Percentiles rank a stretch among this genome's conserved stretches.
phyloP scores from a whole-genome alignment of 176 grass and related monocot genomes.

The Oryza meyeriana region DNA sequence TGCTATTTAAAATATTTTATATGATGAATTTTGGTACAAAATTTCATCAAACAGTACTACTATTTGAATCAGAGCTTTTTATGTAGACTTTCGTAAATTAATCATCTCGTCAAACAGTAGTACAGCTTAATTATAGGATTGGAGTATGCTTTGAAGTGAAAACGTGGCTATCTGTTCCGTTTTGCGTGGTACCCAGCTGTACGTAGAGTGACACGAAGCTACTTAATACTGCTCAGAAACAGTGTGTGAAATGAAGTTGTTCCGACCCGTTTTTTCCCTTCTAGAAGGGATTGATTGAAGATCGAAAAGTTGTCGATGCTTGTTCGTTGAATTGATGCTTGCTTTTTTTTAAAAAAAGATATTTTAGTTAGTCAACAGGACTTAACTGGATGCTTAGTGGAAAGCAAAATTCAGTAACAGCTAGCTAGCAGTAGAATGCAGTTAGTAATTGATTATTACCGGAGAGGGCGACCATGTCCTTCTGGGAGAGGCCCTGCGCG shows the following conservation, averaged over 20 bases:
- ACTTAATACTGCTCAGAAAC: not conserved
- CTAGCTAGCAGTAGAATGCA: too few species aligned
- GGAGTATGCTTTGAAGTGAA: not conserved
- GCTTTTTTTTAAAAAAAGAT: not conserved
- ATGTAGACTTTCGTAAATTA: not conserved
- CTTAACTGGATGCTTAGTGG: not conserved
- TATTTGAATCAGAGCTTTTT: not conserved
- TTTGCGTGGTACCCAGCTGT: not conserved
- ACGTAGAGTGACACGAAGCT: not conserved
- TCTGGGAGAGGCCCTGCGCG: constrained; percentile 48
- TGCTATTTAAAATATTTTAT: too few species aligned
- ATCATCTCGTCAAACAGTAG: not conserved
- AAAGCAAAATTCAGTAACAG: not conserved
- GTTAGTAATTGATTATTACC: constrained; percentile 25
- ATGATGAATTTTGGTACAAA: too few species aligned
- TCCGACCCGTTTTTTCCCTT: not conserved
- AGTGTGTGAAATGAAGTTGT: not conserved
- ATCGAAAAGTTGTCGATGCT: not conserved
- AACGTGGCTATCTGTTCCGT: constrained; percentile 1
- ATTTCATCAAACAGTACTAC: too few species aligned
- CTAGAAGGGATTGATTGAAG: not conserved
- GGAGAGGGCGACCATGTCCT: constrained; percentile 68
- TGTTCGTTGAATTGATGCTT: not conserved
- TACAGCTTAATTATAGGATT: too few species aligned
- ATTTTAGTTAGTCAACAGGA: too few species aligned